Conservation (phyloP, 2,329 filamentous ascomycete genomes). For the Aspergillus sp. region DNA sequence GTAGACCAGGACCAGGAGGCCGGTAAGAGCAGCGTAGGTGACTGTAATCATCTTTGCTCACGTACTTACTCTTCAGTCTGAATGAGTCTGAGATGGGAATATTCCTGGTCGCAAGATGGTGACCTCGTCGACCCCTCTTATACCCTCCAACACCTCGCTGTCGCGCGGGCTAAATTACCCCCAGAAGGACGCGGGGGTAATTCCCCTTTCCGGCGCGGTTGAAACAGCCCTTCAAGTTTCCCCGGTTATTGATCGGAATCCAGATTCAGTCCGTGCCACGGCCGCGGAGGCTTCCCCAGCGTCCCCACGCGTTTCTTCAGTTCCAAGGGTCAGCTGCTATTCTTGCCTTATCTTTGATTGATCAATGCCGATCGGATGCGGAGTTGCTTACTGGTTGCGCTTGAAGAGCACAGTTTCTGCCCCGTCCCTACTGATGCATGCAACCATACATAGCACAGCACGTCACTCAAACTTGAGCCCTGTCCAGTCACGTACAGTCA, state of each 20-base stretch:
- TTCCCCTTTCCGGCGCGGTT: conserved; percentile 15
- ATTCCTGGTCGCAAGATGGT: not conserved
- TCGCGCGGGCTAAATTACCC: conserved; percentile 12
- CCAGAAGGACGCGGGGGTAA: conserved; percentile 15
- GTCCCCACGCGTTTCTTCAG: not conserved
- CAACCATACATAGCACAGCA: not conserved
- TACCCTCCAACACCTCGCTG: not conserved
- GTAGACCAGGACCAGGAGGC: conserved; percentile 24
- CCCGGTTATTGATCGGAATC: conserved; percentile 10
- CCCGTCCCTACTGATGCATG: not conserved
- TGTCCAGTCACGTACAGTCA: not conserved
- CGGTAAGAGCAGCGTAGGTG: conserved; percentile 23
- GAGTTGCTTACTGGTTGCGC: not conserved
- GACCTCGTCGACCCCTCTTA: not conserved
- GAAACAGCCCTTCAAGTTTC: not conserved
- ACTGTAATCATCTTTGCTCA: conserved; percentile 1
- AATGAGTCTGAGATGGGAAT: not conserved
- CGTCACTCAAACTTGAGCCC: not conserved
- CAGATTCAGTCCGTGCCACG: conserved; percentile 2
- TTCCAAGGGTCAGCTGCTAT: not conserved
- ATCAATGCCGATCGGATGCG: not conserved
- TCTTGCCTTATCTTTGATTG: not conserved
- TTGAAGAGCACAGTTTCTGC: not conserved
- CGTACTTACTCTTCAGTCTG: too few relatives aligned
- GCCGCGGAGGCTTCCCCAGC: not conserved